A percentile compares a stretch with the other conserved stretches of the same genome.
Evolutionary conservation across 2,329 filamentous ascomycete species (phyloP).

Genomic region (Trichoderma citrinoviride): DNA sequence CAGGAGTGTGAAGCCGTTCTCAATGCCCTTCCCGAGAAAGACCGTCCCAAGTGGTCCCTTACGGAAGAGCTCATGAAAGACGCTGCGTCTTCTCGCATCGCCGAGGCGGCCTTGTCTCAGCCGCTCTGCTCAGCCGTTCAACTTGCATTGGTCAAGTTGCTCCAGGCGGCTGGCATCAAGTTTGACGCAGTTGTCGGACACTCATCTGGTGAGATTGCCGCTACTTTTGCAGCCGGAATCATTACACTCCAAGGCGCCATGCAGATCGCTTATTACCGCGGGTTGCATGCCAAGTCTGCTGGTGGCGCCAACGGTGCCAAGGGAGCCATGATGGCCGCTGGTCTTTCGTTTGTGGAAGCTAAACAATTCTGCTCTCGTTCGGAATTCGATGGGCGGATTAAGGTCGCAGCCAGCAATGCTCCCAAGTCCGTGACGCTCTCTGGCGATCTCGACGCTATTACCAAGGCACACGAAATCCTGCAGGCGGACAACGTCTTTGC

Average conservation of each 20-base stretch:
- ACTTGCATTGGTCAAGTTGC: constrained; percentile 26
- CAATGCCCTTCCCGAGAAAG: background rate
- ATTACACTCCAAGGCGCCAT: constrained; percentile 7
- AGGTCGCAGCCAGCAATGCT: background rate
- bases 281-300: background rate
- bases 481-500: background rate
- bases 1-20: background rate
- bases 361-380: background rate
- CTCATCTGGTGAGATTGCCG: constrained; percentile 34
- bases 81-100: background rate
- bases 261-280: constrained; percentile 29
- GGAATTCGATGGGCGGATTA: background rate
- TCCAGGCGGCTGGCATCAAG: constrained; percentile 12
- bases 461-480: background rate
- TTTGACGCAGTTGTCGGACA: constrained; percentile 27
- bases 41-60: background rate
- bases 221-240: constrained; percentile 32
- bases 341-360: constrained; percentile 19
- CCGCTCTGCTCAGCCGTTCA: constrained; percentile 27
- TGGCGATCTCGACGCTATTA: background rate
- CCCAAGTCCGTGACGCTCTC: background rate
- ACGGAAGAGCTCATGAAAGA: background rate
- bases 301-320: constrained; percentile 17
- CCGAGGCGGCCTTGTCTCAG: constrained; percentile 27
- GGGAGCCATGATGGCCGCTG: constrained; percentile 27